Evolutionary conservation across 495 filamentous ascomycete genomes (phyloP), one percentile per base, ranked within the genome.

Genomic region (Penicillium simplicissimum): DNA sequence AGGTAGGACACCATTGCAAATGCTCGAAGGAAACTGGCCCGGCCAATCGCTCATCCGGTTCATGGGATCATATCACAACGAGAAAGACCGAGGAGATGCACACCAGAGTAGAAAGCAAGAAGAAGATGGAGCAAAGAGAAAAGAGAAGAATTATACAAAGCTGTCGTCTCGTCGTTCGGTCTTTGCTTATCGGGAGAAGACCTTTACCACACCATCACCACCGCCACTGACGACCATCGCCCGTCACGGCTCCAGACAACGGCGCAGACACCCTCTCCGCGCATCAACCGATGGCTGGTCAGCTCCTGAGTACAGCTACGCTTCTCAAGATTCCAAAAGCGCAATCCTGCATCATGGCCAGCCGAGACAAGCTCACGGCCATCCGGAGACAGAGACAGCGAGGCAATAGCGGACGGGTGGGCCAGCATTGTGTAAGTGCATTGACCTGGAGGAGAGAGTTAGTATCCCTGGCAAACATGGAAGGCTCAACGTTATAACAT

Each of bases 361-460:
- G 91, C 96, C 57, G 92, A 96, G 48, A 98, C 96, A 8, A 97
- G 88, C 81, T 98, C 95, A 47, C 88, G 85, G 31, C 93, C 93
- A 67, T 97, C 93, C 11, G 95, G 94, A 60, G 90, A 95, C 33
- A 98, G 84, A 0, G 90, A 93, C 15, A 98, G 85, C 13, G 90
- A 86, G 14, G 95, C 93, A 66, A 98, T 97, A 40, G 95, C 87
- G 4, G 92, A 88, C 2, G 94, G 91, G 71, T 98, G 95, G 3
- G 95, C 95, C 58, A 97, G 87, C 95, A 98, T 98, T 64, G 88
- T 93, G 74, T 98, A 98, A 15, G 96, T 97, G 79, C 93, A 97
- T 95, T 98, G 96, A 63, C 95, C 95, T 98, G 66, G 11, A 54
- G 17, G n/a, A 4, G 57, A 38, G 21, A 28, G 43, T 85, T 72